phyloP scores from a whole-genome alignment of 306 rosid genomes.

The Quercus gilva region DNA sequence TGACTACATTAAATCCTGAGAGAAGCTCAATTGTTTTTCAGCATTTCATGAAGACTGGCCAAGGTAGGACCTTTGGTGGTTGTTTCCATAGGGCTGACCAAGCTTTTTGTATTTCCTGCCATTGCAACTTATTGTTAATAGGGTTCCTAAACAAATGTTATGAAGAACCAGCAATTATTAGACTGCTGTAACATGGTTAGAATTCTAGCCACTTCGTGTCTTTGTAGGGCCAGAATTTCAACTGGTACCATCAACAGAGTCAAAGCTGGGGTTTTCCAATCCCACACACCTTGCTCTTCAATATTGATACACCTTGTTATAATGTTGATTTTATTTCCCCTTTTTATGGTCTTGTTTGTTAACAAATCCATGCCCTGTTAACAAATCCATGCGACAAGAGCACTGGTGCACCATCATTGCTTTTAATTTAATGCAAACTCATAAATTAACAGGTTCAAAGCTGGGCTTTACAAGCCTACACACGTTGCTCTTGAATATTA shows the following conservation, averaged over 20 bases:
- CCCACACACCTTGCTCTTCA: neutral
- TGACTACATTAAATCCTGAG: constrained; percentile 76
- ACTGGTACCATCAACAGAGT: neutral
- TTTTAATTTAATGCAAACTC: neutral
- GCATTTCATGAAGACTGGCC: constrained; percentile 62
- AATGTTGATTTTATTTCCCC: neutral
- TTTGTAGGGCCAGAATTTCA: neutral
- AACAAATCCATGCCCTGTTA: neutral
- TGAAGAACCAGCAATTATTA: neutral
- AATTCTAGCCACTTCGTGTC: neutral
- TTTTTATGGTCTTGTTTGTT: neutral
- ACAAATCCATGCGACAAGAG: too few relatives aligned
- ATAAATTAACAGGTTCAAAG: neutral
- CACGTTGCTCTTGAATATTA: too few relatives aligned
- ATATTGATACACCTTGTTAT: neutral
- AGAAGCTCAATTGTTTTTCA: constrained; percentile 78
- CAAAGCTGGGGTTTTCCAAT: neutral
- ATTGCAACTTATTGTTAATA: neutral
- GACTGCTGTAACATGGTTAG: neutral
- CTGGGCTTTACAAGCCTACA: too few relatives aligned
- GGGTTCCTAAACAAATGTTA: neutral
- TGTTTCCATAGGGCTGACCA: neutral
- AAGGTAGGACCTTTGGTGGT: constrained; percentile 50
- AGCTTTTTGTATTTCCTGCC: neutral
- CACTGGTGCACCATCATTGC: neutral